Base-by-base conservation (phyloP, 1,284 basidiomycete genomes). In the Pseudozyma sp. region DNA sequence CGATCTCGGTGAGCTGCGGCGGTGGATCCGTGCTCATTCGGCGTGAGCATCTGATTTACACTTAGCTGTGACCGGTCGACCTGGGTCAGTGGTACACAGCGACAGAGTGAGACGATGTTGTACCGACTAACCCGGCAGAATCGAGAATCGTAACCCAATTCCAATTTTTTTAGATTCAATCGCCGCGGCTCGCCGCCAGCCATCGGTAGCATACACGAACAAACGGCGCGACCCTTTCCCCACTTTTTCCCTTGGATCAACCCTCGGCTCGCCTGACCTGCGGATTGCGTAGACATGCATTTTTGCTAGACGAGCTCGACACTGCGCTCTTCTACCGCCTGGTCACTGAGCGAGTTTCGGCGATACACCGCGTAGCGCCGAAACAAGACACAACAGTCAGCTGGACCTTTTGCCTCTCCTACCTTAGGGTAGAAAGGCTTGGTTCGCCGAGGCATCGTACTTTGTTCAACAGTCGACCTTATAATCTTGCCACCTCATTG, bases 1-100 rank as follows among this genome's bases (percentile, higher is more conserved):
- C 35, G 33, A 33, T 29, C 17, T 29, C 50, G 44, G 17, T 30
- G 19, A 44, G n/a, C 19, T 47, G 35, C 3, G 48, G 47, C 7
- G 54, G 14, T 16, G 49, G 33, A 14, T 48, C 37, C 10, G 50
- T 44, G 24, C 49, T 44, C 61, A 64, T 64, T 56, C 52, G 43
- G 35, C n/a, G 14, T 17, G 24, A 24, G 24, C 24, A 24, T 24
- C 24, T 24, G 24, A 24, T 24, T 24, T 24, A 1, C 24, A 24
- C 24, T 24, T 24, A 24, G 24, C 24, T 24, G 24, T 24, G 24
- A 24, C 24, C 24, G 24, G 24, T 24, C 24, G 24, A 24, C 24
- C 24, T 24, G 24, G 24, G 24, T 4, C 24, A 24, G 24, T 24
- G 24, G 24, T 24, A 24, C 24, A 24, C 24, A 24, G 24, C 14